Base-by-base conservation (phyloP, 129 eudicot genomes). In the Artemisia annua region DNA sequence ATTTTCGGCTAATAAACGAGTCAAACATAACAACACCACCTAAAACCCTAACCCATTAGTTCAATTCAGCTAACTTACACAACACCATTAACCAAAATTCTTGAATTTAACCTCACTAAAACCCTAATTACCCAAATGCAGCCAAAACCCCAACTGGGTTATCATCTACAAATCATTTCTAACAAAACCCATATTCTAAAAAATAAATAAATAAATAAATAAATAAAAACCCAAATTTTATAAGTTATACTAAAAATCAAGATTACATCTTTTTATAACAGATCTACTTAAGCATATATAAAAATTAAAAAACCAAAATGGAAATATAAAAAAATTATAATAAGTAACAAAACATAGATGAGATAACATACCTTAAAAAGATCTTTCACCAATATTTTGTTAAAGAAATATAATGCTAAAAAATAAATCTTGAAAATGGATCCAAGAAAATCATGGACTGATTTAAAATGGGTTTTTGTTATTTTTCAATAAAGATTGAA, bases 361-460 rank as follows among this genome's bases (percentile, higher is more conserved):
- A 70, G 66, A 71, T 71, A 64, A 28, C 82, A 78, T 64, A 78
- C 82, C 82, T 71, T 78, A 63, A 63, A 17, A 78, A 71, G 82
- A 78, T 71, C 68, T 54, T 43, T 46, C 67, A 19, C 52, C 48
- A 63, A 46, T 55, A 71, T 63, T 61, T 71, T 71, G 72, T 43
- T 16, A 66, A 12, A 50, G 20, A 39, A n/a, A n/a, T 51, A 22
- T 30, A 13, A 28, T 46, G 60, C 9, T 48, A 66, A 24, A 1
- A 43, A 70, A 43, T 11, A 52, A 51, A 70, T 44, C 66, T 78
- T 22, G 71, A 70, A 22, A 76, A 48, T 32, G 71, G 81, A 78
- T 78, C 77, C 70, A 70, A 53, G 11, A 20, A 70, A 52, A 11
- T 16, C 20, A 52, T 50, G 63, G 65, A 69, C 70, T 48, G 63